Percentiles rank a stretch among this genome's conserved stretches.
Conservation (phyloP, 371 early-diverging fungal species). For the Mucor indicus region DNA sequence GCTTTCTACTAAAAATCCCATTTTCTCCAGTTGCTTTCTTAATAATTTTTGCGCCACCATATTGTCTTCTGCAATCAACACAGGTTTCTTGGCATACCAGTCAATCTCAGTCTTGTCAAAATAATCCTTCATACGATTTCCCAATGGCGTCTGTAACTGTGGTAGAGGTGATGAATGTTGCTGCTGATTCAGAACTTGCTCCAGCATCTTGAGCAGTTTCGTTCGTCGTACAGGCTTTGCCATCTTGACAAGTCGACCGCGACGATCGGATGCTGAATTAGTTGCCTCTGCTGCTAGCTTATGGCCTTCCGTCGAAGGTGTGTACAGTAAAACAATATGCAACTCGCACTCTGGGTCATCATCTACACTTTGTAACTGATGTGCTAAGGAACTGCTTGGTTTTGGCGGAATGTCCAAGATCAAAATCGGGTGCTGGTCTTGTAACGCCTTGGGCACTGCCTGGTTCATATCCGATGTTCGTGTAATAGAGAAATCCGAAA, state of each 20-base stretch:
- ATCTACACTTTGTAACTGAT: constrained; percentile 42
- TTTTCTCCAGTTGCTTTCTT: constrained; percentile 42
- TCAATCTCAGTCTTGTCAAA: constrained; percentile 31
- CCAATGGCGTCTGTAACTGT: constrained; percentile 3
- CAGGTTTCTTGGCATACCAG: constrained; percentile 33
- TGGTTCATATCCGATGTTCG: constrained; percentile 33
- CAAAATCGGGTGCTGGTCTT: constrained; percentile 36
- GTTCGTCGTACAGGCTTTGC: constrained; percentile 56
- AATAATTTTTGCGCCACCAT: constrained; percentile 47
- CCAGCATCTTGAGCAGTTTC: constrained; percentile 42
- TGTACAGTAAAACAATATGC: constrained; percentile 41
- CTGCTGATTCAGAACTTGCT: constrained; percentile 31
- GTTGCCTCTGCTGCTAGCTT: constrained; percentile 41
- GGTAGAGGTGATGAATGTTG: constrained; percentile 8
- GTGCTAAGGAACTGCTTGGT: constrained; percentile 32
- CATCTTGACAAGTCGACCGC: constrained; percentile 48
- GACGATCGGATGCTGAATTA: constrained; percentile 37
- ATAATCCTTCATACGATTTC: constrained; percentile 32
- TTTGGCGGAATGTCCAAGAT: constrained; percentile 45
- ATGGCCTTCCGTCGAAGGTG: constrained; percentile 46
- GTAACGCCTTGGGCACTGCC: constrained; percentile 38
- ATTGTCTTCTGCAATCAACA: constrained; percentile 51
- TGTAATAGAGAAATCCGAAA: constrained; percentile 29
- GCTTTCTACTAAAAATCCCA: constrained; percentile 47
- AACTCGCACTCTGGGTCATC: constrained; percentile 46